phyloP scores from a whole-genome alignment of 768 basidiomycete species.

The Sporobolomyces pararoseus region DNA sequence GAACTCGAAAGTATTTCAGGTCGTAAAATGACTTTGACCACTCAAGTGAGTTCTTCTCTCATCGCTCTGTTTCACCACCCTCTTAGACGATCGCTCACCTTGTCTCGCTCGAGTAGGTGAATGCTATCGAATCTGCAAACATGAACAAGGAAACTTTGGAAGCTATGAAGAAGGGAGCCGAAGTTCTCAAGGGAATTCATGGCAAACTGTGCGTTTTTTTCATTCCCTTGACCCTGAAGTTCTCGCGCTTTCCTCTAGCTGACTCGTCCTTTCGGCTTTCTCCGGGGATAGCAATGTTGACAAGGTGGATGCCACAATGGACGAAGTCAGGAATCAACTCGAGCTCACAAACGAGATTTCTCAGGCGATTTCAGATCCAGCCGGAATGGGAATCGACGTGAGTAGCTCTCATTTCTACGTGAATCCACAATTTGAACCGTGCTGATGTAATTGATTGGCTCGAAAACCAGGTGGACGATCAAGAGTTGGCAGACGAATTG shows the following conservation, averaged over 20 bases:
- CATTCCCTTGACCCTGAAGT: no score
- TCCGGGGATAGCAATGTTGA: slow-evolving; percentile 66
- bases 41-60: slow-evolving; percentile 57
- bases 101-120: slow-evolving; percentile 55
- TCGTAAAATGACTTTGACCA: slow-evolving; percentile 83
- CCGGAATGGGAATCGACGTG: slow-evolving; percentile 65
- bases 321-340: slow-evolving; percentile 79
- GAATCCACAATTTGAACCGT: no score
- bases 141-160: slow-evolving; percentile 95
- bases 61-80: background rate
- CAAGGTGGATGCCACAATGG: slow-evolving; percentile 87
- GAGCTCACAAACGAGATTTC: slow-evolving; percentile 89
- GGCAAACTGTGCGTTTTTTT: slow-evolving; percentile 68
- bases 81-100: background rate
- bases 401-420: slow-evolving; percentile 46
- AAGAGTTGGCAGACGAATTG: slow-evolving; percentile 71
- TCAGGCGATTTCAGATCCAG: slow-evolving; percentile 74
- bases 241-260: no score
- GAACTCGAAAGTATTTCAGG: slow-evolving; percentile 82
- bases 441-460: no score
- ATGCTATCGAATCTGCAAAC: slow-evolving; percentile 94
- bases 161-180: slow-evolving; percentile 92
- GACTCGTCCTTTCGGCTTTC: no score
- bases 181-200: slow-evolving; percentile 84
- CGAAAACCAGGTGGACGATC: slow-evolving; percentile 60